Evolutionary conservation across 2,329 filamentous ascomycete genomes (phyloP).

Genomic region (Falciphora oryzae): DNA sequence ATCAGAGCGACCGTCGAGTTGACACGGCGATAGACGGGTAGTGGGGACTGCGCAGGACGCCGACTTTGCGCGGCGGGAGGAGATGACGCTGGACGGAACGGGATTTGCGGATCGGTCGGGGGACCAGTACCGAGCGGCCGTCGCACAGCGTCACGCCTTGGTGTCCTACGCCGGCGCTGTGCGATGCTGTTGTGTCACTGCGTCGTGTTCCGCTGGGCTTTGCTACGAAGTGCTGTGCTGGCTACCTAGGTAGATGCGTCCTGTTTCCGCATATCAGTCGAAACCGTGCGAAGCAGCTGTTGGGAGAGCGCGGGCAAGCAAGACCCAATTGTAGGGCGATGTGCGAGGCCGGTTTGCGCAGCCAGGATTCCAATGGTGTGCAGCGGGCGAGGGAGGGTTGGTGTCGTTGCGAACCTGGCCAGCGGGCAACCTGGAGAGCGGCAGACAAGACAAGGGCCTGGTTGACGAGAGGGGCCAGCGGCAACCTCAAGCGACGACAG

Average conservation of each 20-base stretch:
- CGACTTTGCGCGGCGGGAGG: not conserved
- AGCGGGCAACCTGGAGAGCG: not conserved
- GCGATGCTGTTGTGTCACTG: not conserved
- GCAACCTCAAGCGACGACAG: not conserved
- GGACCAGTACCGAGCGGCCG: too few relatives aligned
- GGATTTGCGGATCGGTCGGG: not conserved
- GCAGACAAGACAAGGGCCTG: not conserved
- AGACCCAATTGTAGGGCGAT: not conserved
- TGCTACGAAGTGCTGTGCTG: not conserved
- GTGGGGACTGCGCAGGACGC: not conserved
- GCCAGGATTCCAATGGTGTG: not conserved
- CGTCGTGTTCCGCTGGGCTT: too few relatives aligned
- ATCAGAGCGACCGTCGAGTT: not conserved
- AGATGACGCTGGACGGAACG: not conserved
- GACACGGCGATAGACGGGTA: not conserved
- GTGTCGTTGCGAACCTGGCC: not conserved
- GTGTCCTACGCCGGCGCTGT: not conserved
- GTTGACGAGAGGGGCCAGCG: not conserved
- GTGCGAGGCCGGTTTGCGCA: not conserved
- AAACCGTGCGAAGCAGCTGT: not conserved
- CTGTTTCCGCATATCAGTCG: not conserved
- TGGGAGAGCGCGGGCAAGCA: not conserved
- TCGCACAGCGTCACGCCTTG: not conserved
- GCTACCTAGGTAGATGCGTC: not conserved
- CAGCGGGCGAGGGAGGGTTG: not conserved